phyloP scores from a whole-genome alignment of 148 eudicot species.

The Chenopodium suecicum region DNA sequence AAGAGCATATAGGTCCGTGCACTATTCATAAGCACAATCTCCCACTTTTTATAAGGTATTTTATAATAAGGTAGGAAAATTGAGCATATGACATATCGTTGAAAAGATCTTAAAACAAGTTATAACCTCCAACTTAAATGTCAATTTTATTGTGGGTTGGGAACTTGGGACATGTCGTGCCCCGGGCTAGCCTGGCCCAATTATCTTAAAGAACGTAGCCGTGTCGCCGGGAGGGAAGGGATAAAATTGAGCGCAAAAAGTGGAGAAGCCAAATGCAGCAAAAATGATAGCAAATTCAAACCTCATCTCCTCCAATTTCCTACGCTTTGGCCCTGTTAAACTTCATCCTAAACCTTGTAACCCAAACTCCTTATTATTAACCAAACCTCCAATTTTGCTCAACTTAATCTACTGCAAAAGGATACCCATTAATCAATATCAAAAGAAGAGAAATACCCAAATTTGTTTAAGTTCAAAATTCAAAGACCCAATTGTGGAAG shows the following conservation, averaged over 20 bases:
- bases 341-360: conserved; percentile 20
- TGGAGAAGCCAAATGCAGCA: background rate
- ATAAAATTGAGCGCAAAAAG: background rate
- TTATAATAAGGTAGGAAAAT: too few species aligned
- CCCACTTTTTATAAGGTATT: too few species aligned
- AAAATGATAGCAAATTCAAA: conserved; percentile 46
- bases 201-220: too few species aligned
- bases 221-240: background rate
- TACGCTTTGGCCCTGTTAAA: conserved; percentile 20
- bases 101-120: too few species aligned
- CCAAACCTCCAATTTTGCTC: conserved; percentile 19
- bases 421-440: conserved; percentile 2
- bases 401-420: background rate
- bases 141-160: too few species aligned
- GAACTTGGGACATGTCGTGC: too few species aligned
- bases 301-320: conserved; percentile 64
- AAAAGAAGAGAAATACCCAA: conserved; percentile 26
- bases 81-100: too few species aligned
- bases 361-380: conserved; percentile 3
- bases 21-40: too few species aligned
- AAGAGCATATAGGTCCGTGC: too few species aligned
- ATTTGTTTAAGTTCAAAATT: conserved; percentile 44
- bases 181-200: too few species aligned
- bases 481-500: conserved; percentile 45
- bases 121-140: too few species aligned